These are phyloP conservation scores for Cystobasidium onofrii DNA, from an alignment of 768 basidiomycete genomes.

Conservation along the genomic window DNA sequence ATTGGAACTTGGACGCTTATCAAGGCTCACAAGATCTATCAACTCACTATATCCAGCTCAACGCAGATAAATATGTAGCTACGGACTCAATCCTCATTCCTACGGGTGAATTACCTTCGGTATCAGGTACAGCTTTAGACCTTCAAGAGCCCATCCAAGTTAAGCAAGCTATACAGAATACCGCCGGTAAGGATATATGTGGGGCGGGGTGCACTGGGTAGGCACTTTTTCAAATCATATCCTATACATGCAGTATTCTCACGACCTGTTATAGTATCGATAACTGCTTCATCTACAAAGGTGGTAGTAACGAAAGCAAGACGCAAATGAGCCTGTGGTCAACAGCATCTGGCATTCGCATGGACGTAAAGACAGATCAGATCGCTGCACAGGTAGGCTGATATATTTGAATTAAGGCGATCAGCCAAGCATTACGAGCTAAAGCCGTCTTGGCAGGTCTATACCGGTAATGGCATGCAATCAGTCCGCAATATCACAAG, in stretches of 20 bases:
- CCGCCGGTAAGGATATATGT: conserved; percentile 43
- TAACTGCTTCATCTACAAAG: conserved; percentile 51
- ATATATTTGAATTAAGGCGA: not conserved
- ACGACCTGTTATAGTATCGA: conserved; percentile 46
- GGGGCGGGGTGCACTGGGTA: conserved; percentile 49
- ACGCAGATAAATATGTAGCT: conserved; percentile 49
- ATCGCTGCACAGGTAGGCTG: conserved; percentile 49
- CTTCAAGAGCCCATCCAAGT: conserved; percentile 49
- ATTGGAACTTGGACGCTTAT: conserved; percentile 55
- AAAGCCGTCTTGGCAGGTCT: conserved; percentile 45
- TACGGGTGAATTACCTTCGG: conserved; percentile 47
- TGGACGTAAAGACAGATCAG: conserved; percentile 53
- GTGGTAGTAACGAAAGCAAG: conserved; percentile 27
- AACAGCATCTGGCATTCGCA: conserved; percentile 52
- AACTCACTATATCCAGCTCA: conserved; percentile 47
- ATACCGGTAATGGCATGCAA: conserved; percentile 50
- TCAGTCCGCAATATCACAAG: conserved; percentile 47
- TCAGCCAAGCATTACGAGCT: too few species aligned
- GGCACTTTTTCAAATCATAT: not conserved
- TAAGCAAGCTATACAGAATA: conserved; percentile 45
- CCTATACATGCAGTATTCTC: not conserved
- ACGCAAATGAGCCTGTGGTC: conserved; percentile 51
- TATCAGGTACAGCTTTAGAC: conserved; percentile 49
- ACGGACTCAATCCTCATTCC: conserved; percentile 48
- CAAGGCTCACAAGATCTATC: conserved; percentile 49